These are phyloP conservation scores for Coleophoma cylindrospora DNA, from an alignment of 2,329 filamentous ascomycete species.

Conservation along the genomic window DNA sequence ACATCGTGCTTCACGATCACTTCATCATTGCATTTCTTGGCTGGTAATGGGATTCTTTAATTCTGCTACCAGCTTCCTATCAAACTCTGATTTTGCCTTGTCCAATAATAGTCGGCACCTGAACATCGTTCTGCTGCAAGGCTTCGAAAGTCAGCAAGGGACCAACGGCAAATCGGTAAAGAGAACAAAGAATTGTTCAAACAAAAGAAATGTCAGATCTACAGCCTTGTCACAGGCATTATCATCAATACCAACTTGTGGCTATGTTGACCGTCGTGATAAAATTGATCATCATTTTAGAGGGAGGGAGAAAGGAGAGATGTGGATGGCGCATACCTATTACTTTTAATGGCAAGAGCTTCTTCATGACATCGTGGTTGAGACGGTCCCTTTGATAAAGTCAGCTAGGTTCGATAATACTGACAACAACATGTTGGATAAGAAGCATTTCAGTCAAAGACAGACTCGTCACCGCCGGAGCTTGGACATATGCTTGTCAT, in stretches of 20 bases:
- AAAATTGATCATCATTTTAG: constrained; percentile 65
- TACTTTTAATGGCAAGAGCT: neutral
- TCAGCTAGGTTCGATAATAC: constrained; percentile 9
- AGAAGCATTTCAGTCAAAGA: constrained; percentile 40
- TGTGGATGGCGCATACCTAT: constrained; percentile 8
- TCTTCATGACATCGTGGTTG: neutral
- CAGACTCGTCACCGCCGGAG: constrained; percentile 51
- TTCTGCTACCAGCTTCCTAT: too few relatives aligned
- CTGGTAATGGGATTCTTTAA: too few relatives aligned
- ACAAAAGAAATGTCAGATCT: constrained; percentile 25
- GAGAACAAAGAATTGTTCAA: too few relatives aligned
- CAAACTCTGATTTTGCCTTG: too few relatives aligned
- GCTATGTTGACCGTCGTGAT: constrained; percentile 90
- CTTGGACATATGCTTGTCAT: constrained; percentile 99
- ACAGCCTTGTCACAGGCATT: constrained; percentile 71
- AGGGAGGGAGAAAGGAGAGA: constrained; percentile 3
- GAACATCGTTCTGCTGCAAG: too few relatives aligned
- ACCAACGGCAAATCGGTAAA: too few relatives aligned
- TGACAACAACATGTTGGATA: constrained; percentile 1
- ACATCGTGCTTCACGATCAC: too few relatives aligned
- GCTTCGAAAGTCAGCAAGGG: too few relatives aligned
- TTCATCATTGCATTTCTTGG: too few relatives aligned
- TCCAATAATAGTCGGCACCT: too few relatives aligned
- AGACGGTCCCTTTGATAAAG: neutral
- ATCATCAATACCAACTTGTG: constrained; percentile 68